A percentile compares a stretch with the other conserved stretches of the same genome.
These are phyloP conservation scores for Aciculosporium take DNA, from an alignment of 2,329 filamentous ascomycete species.

Conservation along the genomic window DNA sequence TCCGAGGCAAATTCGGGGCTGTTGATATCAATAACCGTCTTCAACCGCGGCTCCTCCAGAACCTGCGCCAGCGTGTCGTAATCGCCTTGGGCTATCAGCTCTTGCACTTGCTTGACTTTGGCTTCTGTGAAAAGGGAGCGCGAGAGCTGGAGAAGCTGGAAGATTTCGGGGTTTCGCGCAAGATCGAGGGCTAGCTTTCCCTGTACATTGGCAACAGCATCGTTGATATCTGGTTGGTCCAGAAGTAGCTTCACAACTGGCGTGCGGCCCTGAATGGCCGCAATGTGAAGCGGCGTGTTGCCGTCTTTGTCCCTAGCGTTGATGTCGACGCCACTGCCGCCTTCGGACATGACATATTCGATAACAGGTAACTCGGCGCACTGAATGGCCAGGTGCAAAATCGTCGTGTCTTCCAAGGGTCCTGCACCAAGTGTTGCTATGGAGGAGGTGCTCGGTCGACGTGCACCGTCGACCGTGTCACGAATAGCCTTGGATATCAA, in stretches of 20 bases:
- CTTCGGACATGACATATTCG: conserved; percentile 80
- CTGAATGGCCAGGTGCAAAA: conserved; percentile 87
- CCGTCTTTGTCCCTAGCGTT: conserved; percentile 88
- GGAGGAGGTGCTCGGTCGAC: conserved; percentile 44
- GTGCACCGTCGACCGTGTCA: conserved; percentile 41
- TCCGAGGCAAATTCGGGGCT: conserved; percentile 79
- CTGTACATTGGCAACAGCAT: conserved; percentile 70
- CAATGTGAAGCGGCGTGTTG: conserved; percentile 84
- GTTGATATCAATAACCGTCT: conserved; percentile 83
- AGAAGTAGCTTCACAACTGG: conserved; percentile 73
- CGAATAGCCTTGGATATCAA: conserved; percentile 78
- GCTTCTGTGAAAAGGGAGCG: conserved; percentile 79
- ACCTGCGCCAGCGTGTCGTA: conserved; percentile 68
- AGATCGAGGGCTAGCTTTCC: conserved; percentile 79
- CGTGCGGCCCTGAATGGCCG: conserved; percentile 66
- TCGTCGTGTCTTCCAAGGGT: conserved; percentile 65
- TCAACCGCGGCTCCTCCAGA: conserved; percentile 71
- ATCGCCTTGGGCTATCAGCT: conserved; percentile 55
- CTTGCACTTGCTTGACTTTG: conserved; percentile 73
- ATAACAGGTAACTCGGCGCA: conserved; percentile 87
- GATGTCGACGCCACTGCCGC: conserved; percentile 55
- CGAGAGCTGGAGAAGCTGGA: conserved; percentile 83
- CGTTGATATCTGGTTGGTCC: conserved; percentile 72
- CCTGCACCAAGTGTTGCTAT: conserved; percentile 27
- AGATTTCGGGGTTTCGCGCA: conserved; percentile 84